Percentiles rank a stretch among this genome's conserved stretches.
Evolutionary conservation across 352 stramenopile genomes (phyloP).

Genomic region (Albugo candida): DNA sequence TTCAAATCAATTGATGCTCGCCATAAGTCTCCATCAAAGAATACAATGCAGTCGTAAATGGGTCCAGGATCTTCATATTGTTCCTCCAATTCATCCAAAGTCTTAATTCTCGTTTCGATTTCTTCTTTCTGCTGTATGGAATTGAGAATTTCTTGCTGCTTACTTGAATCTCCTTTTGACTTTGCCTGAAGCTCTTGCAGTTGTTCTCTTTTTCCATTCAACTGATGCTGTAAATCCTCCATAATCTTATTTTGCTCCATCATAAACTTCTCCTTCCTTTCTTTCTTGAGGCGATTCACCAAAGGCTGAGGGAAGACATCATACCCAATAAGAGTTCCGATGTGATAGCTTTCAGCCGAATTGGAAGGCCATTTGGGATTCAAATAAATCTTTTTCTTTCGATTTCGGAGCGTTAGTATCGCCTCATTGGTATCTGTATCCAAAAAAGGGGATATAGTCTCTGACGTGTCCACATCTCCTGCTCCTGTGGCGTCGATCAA

Average conservation of each 20-base stretch:
- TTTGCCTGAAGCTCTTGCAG: constrained; percentile 1
- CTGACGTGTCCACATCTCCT: constrained; percentile 85
- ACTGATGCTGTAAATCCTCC: constrained; percentile 38
- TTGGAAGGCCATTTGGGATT: constrained; percentile 45
- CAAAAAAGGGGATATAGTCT: neutral
- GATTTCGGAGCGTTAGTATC: constrained; percentile 18
- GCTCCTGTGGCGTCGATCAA: constrained; percentile 88
- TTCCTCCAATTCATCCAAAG: constrained; percentile 54
- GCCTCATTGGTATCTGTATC: constrained; percentile 18
- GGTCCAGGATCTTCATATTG: constrained; percentile 80
- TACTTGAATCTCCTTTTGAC: constrained; percentile 21
- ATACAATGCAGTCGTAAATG: constrained; percentile 85
- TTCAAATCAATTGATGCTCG: constrained; percentile 72
- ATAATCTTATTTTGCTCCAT: constrained; percentile 33
- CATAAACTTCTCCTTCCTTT: constrained; percentile 71
- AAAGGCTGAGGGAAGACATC: constrained; percentile 78
- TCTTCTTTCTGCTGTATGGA: constrained; percentile 51
- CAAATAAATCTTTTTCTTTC: constrained; percentile 36
- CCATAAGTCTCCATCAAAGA: constrained; percentile 61
- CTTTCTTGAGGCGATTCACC: constrained; percentile 48
- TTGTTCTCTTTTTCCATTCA: constrained; percentile 27
- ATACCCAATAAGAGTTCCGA: constrained; percentile 70
- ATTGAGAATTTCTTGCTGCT: constrained; percentile 35
- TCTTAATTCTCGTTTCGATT: constrained; percentile 45
- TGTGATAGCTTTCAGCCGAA: constrained; percentile 40